phyloP scores from a whole-genome alignment of 2,329 filamentous ascomycete genomes.

The Penicillium sp. region DNA sequence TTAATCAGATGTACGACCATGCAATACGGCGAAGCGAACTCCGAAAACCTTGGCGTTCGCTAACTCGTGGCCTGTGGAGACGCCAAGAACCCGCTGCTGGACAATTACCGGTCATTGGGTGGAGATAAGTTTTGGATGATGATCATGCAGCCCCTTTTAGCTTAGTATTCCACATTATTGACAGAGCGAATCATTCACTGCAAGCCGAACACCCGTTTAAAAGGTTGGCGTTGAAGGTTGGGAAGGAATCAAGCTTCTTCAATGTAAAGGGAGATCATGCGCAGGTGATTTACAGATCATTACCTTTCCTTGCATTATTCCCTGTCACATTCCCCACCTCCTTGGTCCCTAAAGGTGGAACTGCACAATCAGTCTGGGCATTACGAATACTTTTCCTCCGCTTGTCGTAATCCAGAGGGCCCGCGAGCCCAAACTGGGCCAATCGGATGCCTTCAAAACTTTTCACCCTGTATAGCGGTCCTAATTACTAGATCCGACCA shows the following conservation, averaged over 20 bases:
- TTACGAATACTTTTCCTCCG: not conserved
- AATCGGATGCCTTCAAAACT: not conserved
- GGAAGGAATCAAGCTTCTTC: not conserved
- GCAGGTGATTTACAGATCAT: not conserved
- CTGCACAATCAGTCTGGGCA: not conserved
- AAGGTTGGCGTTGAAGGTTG: not conserved
- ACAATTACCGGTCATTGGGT: not conserved
- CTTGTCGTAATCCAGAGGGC: not conserved
- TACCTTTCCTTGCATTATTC: not conserved
- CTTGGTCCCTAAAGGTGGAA: not conserved
- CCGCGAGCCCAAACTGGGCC: not conserved
- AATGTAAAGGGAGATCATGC: not conserved
- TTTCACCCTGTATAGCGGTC: not conserved
- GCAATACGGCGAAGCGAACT: not conserved
- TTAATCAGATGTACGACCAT: not conserved
- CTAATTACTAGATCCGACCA: not conserved
- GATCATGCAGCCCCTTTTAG: not conserved
- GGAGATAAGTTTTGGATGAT: not conserved
- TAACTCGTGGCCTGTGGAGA: not conserved
- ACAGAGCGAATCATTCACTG: not conserved
- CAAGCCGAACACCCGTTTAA: not conserved
- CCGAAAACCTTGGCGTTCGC: not conserved
- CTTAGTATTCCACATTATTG: not conserved
- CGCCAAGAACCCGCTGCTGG: not conserved
- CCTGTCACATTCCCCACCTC: not conserved